These are phyloP conservation scores for Aspergillus neotritici DNA, from an alignment of 2,329 filamentous ascomycete genomes.

Conservation along the genomic window DNA sequence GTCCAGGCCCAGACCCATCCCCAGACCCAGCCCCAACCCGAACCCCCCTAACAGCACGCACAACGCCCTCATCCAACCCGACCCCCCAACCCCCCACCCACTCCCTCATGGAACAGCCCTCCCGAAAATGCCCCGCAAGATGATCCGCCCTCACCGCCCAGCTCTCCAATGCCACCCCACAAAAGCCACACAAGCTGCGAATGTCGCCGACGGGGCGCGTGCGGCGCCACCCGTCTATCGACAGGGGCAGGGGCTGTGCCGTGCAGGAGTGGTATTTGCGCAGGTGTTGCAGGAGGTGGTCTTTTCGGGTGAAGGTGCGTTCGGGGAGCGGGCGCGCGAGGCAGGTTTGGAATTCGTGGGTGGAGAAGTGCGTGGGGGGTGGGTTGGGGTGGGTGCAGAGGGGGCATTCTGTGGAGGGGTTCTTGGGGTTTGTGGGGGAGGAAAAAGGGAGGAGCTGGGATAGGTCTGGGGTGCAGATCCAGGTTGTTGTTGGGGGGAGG, in stretches of 20 bases:
- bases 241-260: constrained; percentile 44
- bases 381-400: constrained; percentile 47
- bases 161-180: constrained; percentile 41
- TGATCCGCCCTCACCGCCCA: constrained; percentile 52
- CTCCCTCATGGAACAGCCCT: constrained; percentile 48
- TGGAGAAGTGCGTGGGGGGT: constrained; percentile 43
- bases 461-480: constrained; percentile 27
- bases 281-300: constrained; percentile 53
- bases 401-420: constrained; percentile 32
- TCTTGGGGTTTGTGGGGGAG: neutral
- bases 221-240: constrained; percentile 48
- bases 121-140: constrained; percentile 51
- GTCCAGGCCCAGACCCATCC: too few relatives aligned
- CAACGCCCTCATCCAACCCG: constrained; percentile 35
- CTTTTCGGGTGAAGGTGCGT: constrained; percentile 54
- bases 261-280: constrained; percentile 51
- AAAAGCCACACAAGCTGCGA: constrained; percentile 52
- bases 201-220: constrained; percentile 48
- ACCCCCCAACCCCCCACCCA: constrained; percentile 54
- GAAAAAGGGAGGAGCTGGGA: constrained; percentile 8
- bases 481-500: constrained; percentile 43
- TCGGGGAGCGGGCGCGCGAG: constrained; percentile 45
- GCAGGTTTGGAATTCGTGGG: constrained; percentile 51
- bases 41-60: constrained; percentile 11
- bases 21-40: neutral